Evolutionary conservation across 345 rosid genomes (phyloP).

Genomic region (Mallotus nudiflorus): DNA sequence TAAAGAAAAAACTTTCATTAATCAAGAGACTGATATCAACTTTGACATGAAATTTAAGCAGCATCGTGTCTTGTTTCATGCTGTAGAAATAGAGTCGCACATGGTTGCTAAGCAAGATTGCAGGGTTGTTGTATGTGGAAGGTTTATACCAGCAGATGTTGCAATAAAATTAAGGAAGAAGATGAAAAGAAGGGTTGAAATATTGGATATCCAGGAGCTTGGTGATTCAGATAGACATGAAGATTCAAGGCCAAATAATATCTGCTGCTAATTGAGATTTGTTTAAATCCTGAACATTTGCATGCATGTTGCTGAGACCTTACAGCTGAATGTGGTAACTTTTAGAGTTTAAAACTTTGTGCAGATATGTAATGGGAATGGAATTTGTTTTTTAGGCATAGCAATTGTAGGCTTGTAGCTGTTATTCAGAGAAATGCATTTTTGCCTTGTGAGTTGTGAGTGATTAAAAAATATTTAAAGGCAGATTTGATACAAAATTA

Average conservation of each 20-base stretch:
- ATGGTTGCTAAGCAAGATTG: constrained; percentile 60
- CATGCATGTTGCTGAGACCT: no score
- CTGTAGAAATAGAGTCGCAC: constrained; percentile 64
- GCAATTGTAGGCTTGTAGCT: no score
- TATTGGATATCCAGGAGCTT: constrained; percentile 56
- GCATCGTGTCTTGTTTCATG: neutral
- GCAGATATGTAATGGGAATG: no score
- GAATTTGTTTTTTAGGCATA: no score
- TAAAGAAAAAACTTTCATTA: neutral
- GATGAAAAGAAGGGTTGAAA: constrained; percentile 82
- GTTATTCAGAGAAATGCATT: no score
- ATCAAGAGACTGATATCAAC: neutral
- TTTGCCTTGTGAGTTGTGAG: no score
- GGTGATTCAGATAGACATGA: constrained; percentile 23
- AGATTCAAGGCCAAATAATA: neutral
- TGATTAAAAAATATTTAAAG: no score
- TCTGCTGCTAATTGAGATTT: neutral
- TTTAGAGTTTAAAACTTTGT: no score
- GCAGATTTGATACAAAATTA: no score
- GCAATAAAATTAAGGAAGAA: constrained; percentile 70
- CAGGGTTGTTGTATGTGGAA: constrained; percentile 51
- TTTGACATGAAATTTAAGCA: neutral
- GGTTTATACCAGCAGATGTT: constrained; percentile 63
- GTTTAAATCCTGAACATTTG: no score
- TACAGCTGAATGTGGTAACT: no score